Evolutionary conservation across 495 filamentous ascomycete species (phyloP), one percentile per base, ranked within the genome.

Genomic region (Hypoxylon fragiforme): DNA sequence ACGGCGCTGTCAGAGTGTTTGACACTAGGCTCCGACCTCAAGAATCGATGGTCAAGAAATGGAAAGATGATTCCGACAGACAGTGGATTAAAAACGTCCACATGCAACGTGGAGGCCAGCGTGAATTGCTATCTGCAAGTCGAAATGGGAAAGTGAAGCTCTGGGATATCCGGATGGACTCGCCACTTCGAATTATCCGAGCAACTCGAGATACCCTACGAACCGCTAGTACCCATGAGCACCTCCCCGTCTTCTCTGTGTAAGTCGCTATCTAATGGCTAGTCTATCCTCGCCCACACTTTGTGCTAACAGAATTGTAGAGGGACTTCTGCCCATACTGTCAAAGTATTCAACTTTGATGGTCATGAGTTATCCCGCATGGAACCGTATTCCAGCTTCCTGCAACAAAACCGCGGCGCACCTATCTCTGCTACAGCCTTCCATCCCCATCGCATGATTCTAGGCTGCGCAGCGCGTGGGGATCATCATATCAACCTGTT

Each of bases 61-160:
- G 94, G 94, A 92, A 94, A 60, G 89, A 97, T 62, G 76, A 80
- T 13, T 71, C 68, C 31, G 91, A 97, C 65, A 85, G 87, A 59
- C 84, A 89, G 59, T 97, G 95, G 94, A 86, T 99, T 63, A 89
- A 86, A 55, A 92, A 90, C 54, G 90, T 96, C 19, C 94, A 97
- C 60, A 91, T 99, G 85, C 94, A 99, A 69, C 89, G 94, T 28
- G 94, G 94, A 49, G 94, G 94, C 3, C 80, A 95, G 71, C 78
- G 94, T 41, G 94, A 99, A 64, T 77, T 99, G 11, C 76, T 97
- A 22, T 89, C 85, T 9, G 94, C 89, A 7, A 91, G 89, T 62
- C 80, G 88, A 34, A 91, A 92, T 59, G 94, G 94, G 41, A 92
- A 95, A 67, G 86, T 99, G 55, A 89, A 90, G 64, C 79, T 99